Percentiles rank a stretch among this genome's conserved stretches.
Evolutionary conservation across 257 asterid species (phyloP).

Genomic region (Paulownia fortunei): DNA sequence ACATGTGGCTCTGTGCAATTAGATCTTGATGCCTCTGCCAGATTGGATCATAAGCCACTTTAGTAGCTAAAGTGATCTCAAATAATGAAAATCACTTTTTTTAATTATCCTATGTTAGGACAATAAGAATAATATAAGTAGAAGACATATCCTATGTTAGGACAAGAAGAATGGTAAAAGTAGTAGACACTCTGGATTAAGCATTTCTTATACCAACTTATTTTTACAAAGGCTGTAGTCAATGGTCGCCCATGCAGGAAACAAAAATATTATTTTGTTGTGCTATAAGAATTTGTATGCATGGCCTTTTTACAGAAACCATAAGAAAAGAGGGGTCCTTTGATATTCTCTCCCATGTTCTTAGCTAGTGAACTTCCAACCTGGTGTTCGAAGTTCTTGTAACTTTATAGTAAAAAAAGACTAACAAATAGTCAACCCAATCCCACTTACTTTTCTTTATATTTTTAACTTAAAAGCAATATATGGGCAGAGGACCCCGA

Average conservation of each 20-base stretch:
- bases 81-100: not conserved
- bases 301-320: not conserved
- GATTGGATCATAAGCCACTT: conserved; percentile 8
- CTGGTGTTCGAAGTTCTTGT: not conserved
- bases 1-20: not conserved
- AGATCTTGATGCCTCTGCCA: conserved; percentile 19
- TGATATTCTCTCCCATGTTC: not conserved
- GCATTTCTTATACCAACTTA: conserved; percentile 9
- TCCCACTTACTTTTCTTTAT: no score
- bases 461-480: not conserved
- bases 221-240: not conserved
- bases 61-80: not conserved
- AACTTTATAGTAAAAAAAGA: not conserved
- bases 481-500: not conserved
- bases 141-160: not conserved
- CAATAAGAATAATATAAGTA: not conserved
- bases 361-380: not conserved
- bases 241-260: not conserved
- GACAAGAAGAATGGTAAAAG: conserved; percentile 1
- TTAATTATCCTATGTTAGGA: conserved; percentile 27
- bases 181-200: not conserved
- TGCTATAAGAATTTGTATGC: not conserved
- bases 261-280: not conserved
- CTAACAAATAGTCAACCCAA: not conserved
- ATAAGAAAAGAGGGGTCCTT: not conserved